Base-by-base conservation (phyloP, 495 filamentous ascomycete genomes). In the Hyaloscypha variabilis region DNA sequence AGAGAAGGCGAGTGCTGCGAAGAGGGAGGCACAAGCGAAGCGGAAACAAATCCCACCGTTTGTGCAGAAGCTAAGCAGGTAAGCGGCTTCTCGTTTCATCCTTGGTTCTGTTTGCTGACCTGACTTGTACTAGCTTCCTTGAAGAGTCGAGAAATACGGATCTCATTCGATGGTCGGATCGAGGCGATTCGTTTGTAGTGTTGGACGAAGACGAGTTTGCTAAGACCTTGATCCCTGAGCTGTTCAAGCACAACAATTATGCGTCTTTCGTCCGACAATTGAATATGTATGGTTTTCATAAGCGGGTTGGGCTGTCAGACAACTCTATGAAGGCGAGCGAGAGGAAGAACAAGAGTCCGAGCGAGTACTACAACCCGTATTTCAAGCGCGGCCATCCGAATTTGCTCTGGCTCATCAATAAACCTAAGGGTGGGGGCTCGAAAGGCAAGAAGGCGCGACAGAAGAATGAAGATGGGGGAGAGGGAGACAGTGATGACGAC, bases 231-330 rank as follows among this genome's bases (percentile, higher is more conserved):
- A 98, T 99, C 56, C 95, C 95, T 2, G 95, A 98, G 73, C 82
- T 97, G 8, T 99, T 98, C 85, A 99, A 99, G 74, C 96, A 98
- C 77, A 98, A 97, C 76, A 99, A 98, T 76, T 99, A 98, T 75
- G 94, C 95, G 8, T 98, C 96, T 1, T 99, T 99, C 71, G 95
- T 99, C 28, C 91, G 95, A 11, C 95, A 99, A 73, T 83, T 99
- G 67, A 99, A 99, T 73, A 98, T 99, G 95, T 99, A 99, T 75
- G 95, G 95, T 8, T 99, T 99, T 73, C 95, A 99, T 76, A 99
- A 99, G 80, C 92, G 94, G 59, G 96, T 99, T 11, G 95, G 95
- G 2, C 85, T 99, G 26, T 95, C 93, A 8, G 95, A 98, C 75
- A 97, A 97, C 74, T 97, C 94, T 0, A 95, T 98, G 90, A 91